Base-by-base conservation (phyloP, 768 basidiomycete species). In the Sporobolomyces roseus region DNA sequence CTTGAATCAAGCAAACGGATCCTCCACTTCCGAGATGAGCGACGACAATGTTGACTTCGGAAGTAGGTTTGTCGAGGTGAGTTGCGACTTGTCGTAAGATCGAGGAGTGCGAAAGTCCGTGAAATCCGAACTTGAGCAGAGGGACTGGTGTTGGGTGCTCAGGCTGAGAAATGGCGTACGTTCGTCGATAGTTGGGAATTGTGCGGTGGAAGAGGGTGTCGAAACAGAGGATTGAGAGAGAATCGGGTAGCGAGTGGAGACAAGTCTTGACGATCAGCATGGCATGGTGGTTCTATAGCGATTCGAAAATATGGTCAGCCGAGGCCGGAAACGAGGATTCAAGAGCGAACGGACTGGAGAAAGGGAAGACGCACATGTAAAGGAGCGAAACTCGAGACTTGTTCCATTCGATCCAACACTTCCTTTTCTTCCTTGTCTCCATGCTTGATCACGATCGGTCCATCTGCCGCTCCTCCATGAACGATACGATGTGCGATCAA, bases 11-110 rank as follows among this genome's bases (percentile, higher is more conserved):
- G 77, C 90, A 92, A 19, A 83, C 85, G 19, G 88, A 90, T 0
- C 91, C 92, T 19, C 93, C 93, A n/a, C 89, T 90, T 7, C 92
- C 92, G 63, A 94, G 84, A 78, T 94, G 93, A 35, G 91, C 81
- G 21, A 90, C 82, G 65, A 94, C 90, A 58, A 93, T 82, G 77
- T 87, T 91, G 52, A 87, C 79, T 14, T 84, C 74, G 17, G 81
- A 74, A 25, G 80, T 75, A 2, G 82, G 79, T 81, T 87, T 87
- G 7, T 81, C 65, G 14, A 93, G 81, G 75, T 85, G 82, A 3
- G 79, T 61, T 1, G 89, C 82, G 23, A 89, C 85, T 23, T 84
- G 78, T 49, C 83, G 83, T 9, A 87, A 82, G 76, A 93, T 90
- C 74, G 73, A 92, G 77, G 77, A 77, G 75, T 82, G 82, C 0